phyloP scores from a whole-genome alignment of 1,284 basidiomycete species.

The Tylopilus orsonianus region DNA sequence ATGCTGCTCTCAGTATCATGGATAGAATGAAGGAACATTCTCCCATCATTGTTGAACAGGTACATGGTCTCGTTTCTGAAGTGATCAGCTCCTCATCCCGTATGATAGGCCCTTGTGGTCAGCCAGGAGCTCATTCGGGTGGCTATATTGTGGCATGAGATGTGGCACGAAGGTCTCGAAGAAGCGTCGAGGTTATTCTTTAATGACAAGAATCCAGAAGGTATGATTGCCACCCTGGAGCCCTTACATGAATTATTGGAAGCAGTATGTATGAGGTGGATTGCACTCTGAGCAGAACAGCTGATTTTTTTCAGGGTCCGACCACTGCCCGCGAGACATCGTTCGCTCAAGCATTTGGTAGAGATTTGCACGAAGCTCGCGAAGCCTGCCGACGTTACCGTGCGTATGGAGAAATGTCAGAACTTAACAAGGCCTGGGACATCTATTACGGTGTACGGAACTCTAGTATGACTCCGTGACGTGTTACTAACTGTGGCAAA shows the following conservation, averaged over 20 bases:
- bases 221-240: conserved; percentile 94
- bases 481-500: conserved; percentile 9
- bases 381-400: conserved; percentile 90
- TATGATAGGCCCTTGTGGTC: conserved; percentile 78
- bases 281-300: background rate
- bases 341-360: conserved; percentile 92
- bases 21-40: conserved; percentile 94
- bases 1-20: conserved; percentile 89
- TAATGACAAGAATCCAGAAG: conserved; percentile 98
- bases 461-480: background rate
- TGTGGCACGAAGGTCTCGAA: conserved; percentile 99
- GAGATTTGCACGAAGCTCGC: conserved; percentile 92
- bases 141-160: conserved; percentile 98
- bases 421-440: conserved; percentile 99
- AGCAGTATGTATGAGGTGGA: conserved; percentile 53
- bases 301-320: conserved; percentile 62
- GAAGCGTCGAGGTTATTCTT: conserved; percentile 98
- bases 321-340: conserved; percentile 94
- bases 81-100: conserved; percentile 3
- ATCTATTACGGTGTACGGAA: conserved; percentile 84
- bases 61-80: conserved; percentile 28
- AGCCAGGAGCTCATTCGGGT: conserved; percentile 96
- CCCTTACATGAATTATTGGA: conserved; percentile 95
- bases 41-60: conserved; percentile 86
- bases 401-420: conserved; percentile 83